Base-by-base conservation (phyloP, 768 basidiomycete species). In the Boletellus ananiceps region DNA sequence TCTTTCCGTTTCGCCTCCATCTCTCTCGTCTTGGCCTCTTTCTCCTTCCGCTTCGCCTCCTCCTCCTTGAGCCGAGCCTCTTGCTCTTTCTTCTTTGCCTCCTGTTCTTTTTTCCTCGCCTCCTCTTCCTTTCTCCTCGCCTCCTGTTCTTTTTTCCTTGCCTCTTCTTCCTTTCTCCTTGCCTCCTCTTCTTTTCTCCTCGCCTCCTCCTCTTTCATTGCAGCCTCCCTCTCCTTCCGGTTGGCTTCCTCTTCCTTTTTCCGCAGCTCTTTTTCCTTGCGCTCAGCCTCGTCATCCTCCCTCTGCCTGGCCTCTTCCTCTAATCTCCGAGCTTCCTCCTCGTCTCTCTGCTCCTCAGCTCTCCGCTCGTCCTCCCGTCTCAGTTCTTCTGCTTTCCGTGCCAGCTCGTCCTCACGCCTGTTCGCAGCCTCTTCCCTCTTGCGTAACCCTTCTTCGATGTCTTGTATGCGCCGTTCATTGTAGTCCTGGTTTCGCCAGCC, bases 351-450 rank as follows among this genome's bases (percentile, higher is more conserved):
- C 19, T 19, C 19, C 19, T 19, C 19, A 1, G 59, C 27, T 19
- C 18, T 46, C 50, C 54, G 64, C 39, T 57, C 63, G 11, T 66
- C 65, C 50, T 68, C 63, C 2, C 60, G 58, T 46, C 48, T 58
- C 2, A 65, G 59, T 23, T 75, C 74, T 15, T 71, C 71, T 23
- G 66, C 73, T 40, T 58, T 70, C 56, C 49, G 65, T 52, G 57
- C 64, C 31, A 69, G 49, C 4, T 68, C 66, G 31, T 66, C 67
- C 46, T 72, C 69, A 5, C 63, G 67, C 42, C 55, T 57, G 29
- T 37, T 61, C 14, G 64, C 71, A 12, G 71, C 70, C 32, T 68
- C 66, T 43, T 71, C 66, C 43, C 61, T 65, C 55, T 50, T 64
- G 43, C 55, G 64, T 44, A 60, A 49, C 58, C 62, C 57, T 47